These are phyloP conservation scores for Hyparrhenia diplandra DNA, from an alignment of 176 grass and related monocot species.

Conservation along the genomic window DNA sequence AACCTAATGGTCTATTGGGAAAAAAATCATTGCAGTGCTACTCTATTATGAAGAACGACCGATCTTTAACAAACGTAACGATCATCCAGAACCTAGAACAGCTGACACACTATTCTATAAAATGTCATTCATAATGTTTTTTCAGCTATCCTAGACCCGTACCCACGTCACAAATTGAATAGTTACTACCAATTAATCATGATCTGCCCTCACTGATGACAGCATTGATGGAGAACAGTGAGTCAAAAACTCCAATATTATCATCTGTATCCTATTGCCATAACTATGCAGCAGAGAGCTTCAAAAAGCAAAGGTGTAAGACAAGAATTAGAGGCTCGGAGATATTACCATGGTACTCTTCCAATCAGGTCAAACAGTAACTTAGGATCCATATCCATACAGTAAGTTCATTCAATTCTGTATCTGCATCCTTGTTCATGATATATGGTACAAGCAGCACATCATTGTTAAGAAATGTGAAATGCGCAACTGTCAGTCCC, in stretches of 20 bases:
- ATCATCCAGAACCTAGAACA: not conserved
- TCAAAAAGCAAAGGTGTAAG: not conserved
- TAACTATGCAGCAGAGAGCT: not conserved
- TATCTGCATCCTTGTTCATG: slow-evolving; percentile 11
- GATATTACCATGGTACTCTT: not conserved
- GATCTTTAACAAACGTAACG: not conserved
- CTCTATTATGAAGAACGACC: not conserved
- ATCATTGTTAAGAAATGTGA: not conserved
- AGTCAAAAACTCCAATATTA: not conserved
- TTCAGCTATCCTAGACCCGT: not conserved
- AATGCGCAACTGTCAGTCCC: not conserved
- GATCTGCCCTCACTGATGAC: not conserved
- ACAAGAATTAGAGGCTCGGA: not conserved
- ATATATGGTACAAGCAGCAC: not conserved
- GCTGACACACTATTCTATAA: too few species aligned
- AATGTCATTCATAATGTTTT: not conserved
- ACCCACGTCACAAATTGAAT: not conserved
- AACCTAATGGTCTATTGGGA: not conserved
- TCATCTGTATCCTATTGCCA: not conserved
- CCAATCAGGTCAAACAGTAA: not conserved
- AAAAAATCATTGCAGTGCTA: not conserved
- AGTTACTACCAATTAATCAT: not conserved
- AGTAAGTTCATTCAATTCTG: not conserved
- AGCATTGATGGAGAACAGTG: not conserved
- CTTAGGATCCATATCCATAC: not conserved